Evolutionary conservation across 306 rosid species (phyloP), one percentile per base, ranked within the genome.

Genomic region (Lotus japonicus): DNA sequence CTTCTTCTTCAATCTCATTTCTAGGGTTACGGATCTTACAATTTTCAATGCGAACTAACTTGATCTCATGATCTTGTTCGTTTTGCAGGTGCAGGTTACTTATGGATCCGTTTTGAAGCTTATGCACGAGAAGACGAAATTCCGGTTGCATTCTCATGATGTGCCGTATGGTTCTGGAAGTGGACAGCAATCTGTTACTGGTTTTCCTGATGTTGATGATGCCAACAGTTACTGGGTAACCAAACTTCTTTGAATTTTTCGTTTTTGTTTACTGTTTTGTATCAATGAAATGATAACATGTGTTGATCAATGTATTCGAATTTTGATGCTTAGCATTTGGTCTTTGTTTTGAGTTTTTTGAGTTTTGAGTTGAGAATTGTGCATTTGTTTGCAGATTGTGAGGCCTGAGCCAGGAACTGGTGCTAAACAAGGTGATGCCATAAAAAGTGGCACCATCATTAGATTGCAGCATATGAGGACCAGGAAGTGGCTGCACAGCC

Each of bases 121-220:
- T 46, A 88, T 84, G 99, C 99, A 95, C 36, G 99, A 95, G 87
- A 91, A 49, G 76, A 83, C 95, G 66, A 95, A 89, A 64, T 80
- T 81, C 52, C 90, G 99, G 66, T 74, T 95, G 88, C 99, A 95
- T 79, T 95, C 97, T 14, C 99, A 95, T 46, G 99, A 95, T 23
- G 97, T 95, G 46, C 99, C 99, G 0, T 95, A 95, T 65, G 99
- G 99, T 74, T 95, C 99, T 71, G 99, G 99, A 2, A 95, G 99
- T 73, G 99, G 99, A n/a, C 99, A 95, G 68, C 97, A 95, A 77
- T 95, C 99, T 0, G 95, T 95, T 53, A 95, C 99, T 17, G 96
- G 99, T 11, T 95, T 85, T 74, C 96, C 92, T 9, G 77, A 21
- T 26, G 92, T 95, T 12, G 97, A 95, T 9, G 99, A 95, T 85